A percentile compares a stretch with the other conserved stretches of the same genome.
Evolutionary conservation across 176 grass and related monocot genomes (phyloP).

Genomic region (Musa beccarii): DNA sequence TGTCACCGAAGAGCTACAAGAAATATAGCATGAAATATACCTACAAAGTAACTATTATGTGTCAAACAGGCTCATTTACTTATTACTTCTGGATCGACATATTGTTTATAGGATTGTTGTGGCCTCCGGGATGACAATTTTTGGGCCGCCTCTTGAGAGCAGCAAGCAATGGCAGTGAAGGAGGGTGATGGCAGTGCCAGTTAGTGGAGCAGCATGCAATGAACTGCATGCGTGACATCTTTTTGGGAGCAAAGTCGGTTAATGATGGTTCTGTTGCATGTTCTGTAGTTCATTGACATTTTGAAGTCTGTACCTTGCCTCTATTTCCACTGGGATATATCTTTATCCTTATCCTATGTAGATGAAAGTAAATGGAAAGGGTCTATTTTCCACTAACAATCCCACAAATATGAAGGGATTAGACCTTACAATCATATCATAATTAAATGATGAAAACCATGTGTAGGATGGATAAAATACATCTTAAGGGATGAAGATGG

Average conservation of each 20-base stretch:
- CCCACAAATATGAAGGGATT: too few species aligned
- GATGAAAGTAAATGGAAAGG: too few species aligned
- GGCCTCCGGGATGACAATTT: not conserved
- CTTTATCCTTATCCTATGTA: too few species aligned
- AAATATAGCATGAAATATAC: not conserved
- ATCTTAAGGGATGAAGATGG: too few species aligned
- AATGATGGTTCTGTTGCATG: not conserved
- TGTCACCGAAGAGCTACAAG: not conserved
- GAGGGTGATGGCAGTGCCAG: not conserved
- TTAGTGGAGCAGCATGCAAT: not conserved
- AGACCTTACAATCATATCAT: too few species aligned
- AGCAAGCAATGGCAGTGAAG: not conserved
- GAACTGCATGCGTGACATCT: not conserved
- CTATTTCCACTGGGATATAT: not conserved
- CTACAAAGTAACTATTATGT: too few species aligned
- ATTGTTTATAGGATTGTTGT: not conserved
- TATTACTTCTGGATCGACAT: too few species aligned
- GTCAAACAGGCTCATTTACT: too few species aligned
- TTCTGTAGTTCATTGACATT: not conserved
- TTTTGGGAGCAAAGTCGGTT: not conserved
- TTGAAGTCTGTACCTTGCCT: not conserved
- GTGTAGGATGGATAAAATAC: too few species aligned
- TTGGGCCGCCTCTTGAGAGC: not conserved
- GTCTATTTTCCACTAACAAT: too few species aligned
- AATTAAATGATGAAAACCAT: too few species aligned